Conservation (phyloP, 2,329 filamentous ascomycete genomes). For the Colletotrichum sidae region DNA sequence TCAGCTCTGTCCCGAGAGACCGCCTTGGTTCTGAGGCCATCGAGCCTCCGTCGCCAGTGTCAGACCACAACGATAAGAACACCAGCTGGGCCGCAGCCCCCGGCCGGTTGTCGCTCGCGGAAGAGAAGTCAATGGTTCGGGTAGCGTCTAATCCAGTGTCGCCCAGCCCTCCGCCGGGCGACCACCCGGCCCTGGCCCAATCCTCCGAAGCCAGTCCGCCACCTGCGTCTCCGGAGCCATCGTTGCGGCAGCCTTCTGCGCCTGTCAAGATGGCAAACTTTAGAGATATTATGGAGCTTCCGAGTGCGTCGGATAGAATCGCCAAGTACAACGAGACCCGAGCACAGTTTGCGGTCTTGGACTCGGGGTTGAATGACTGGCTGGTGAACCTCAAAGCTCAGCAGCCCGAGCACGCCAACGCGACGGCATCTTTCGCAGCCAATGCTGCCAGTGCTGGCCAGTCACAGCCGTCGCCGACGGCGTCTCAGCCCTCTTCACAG, state of each 20-base stretch:
- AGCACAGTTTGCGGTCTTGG: slow-evolving; percentile 74
- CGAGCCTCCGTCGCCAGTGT: slow-evolving; percentile 59
- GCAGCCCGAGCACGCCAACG: slow-evolving; percentile 61
- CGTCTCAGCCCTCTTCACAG: slow-evolving; percentile 46
- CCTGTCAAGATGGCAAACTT: slow-evolving; percentile 67
- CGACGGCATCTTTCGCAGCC: slow-evolving; percentile 45
- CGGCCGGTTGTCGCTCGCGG: slow-evolving; percentile 53
- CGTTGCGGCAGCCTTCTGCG: slow-evolving; percentile 36
- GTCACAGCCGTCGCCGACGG: slow-evolving; percentile 38
- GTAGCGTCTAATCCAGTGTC: slow-evolving; percentile 49
- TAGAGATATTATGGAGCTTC: slow-evolving; percentile 80
- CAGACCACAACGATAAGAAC: slow-evolving; percentile 48
- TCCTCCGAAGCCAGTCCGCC: slow-evolving; percentile 24
- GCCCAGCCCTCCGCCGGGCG: slow-evolving; percentile 51
- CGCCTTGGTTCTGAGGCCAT: slow-evolving; percentile 42
- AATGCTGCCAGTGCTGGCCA: slow-evolving; percentile 35
- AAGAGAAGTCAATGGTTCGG: slow-evolving; percentile 57
- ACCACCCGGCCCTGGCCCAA: slow-evolving; percentile 49
- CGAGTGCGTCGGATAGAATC: slow-evolving; percentile 75
- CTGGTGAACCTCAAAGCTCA: slow-evolving; percentile 57
- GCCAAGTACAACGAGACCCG: slow-evolving; percentile 79
- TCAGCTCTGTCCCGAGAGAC: slow-evolving; percentile 47
- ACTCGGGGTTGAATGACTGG: slow-evolving; percentile 79
- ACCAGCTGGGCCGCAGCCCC: slow-evolving; percentile 40
- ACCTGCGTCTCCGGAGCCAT: slow-evolving; percentile 37